Percentiles rank a stretch among this genome's conserved stretches.
phyloP scores from a whole-genome alignment of 2,329 filamentous ascomycete species.

The Xenosphaeropsis pyriputrescens region DNA sequence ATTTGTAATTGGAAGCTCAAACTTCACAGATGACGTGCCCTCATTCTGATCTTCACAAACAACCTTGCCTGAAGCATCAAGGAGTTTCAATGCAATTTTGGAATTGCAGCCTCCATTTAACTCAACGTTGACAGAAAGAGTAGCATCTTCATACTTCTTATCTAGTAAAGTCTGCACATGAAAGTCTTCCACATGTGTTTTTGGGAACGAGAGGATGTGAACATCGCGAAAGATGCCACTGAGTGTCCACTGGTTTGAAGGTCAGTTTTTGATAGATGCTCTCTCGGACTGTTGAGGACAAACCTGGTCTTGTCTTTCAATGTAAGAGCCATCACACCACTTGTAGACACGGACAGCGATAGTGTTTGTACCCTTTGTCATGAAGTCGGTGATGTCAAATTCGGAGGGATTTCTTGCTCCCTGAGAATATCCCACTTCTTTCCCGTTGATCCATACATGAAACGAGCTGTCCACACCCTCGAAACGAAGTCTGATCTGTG shows the following conservation, averaged over 20 bases:
- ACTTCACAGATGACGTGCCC: constrained; percentile 4
- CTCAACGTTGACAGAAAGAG: constrained; percentile 31
- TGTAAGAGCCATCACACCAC: constrained; percentile 39
- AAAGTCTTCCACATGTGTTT: constrained; percentile 29
- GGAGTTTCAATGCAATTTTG: constrained; percentile 23
- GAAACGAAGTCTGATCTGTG: constrained; percentile 34
- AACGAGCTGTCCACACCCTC: constrained; percentile 43
- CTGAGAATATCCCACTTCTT: constrained; percentile 38
- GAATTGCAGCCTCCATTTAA: constrained; percentile 18
- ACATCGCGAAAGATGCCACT: constrained; percentile 40
- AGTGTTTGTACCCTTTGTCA: constrained; percentile 14
- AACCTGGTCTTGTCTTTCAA: constrained; percentile 28
- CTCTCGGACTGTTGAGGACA: neutral
- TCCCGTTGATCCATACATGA: constrained; percentile 40
- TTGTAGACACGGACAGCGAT: constrained; percentile 39
- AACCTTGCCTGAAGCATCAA: constrained; percentile 27
- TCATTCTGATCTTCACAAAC: constrained; percentile 11
- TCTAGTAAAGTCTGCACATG: constrained; percentile 41
- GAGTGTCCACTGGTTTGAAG: constrained; percentile 34
- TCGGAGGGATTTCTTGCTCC: constrained; percentile 41
- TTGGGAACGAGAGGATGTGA: constrained; percentile 31
- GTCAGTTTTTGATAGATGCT: neutral
- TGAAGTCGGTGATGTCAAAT: constrained; percentile 34
- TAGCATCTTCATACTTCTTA: constrained; percentile 30
- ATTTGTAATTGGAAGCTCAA: constrained; percentile 23